phyloP scores from a whole-genome alignment of 257 asterid species.

The Sherardia arvensis region DNA sequence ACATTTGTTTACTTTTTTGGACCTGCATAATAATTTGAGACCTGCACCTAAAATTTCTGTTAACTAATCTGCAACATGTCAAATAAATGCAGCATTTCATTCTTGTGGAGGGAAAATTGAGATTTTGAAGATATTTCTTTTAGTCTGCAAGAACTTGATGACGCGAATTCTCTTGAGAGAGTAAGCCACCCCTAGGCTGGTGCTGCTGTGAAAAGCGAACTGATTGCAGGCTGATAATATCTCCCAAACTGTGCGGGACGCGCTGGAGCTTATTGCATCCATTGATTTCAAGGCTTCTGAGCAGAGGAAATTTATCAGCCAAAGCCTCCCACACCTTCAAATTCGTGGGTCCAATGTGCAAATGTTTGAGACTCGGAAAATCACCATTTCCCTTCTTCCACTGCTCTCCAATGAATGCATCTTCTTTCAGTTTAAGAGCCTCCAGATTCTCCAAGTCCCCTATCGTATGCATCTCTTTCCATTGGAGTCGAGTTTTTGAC shows the following conservation, averaged over 20 bases:
- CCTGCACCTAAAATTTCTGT: no score
- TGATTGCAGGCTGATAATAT: background rate
- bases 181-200: background rate
- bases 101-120: no score
- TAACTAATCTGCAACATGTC: no score
- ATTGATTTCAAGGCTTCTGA: background rate
- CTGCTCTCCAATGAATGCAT: slow-evolving; percentile 10
- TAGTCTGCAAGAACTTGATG: no score
- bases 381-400: slow-evolving; percentile 15
- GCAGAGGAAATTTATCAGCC: background rate
- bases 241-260: no score
- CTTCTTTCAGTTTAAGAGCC: slow-evolving; percentile 18
- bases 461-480: slow-evolving; percentile 13
- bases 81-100: no score
- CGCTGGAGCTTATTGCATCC: background rate
- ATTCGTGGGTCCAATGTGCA: background rate
- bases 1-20: no score
- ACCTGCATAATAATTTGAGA: no score
- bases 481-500: slow-evolving; percentile 8
- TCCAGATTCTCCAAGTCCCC: slow-evolving; percentile 13
- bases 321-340: background rate
- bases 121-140: no score
- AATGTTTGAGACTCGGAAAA: slow-evolving; percentile 13
- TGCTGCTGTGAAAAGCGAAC: background rate
- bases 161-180: background rate